These are phyloP conservation scores for Sisymbrium altissimum DNA, from an alignment of 345 rosid genomes.

Conservation along the genomic window DNA sequence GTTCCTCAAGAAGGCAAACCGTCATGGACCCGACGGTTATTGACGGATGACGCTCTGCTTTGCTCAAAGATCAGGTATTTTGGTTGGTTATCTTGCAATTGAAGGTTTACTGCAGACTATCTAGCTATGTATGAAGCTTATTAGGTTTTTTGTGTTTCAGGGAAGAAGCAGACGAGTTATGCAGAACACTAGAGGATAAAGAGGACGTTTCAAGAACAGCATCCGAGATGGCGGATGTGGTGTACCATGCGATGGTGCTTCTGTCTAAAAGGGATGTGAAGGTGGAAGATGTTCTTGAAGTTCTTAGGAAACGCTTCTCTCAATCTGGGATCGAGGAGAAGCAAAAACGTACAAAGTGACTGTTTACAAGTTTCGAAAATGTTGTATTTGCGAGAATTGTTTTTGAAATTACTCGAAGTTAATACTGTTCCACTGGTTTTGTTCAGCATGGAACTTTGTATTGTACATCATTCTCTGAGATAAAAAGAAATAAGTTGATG, in stretches of 20 bases:
- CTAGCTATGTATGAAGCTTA: not conserved
- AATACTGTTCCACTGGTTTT: not conserved
- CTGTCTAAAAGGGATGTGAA: conserved; percentile 49
- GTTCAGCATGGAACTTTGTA: not conserved
- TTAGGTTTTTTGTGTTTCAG: conserved; percentile 25
- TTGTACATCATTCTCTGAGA: not conserved
- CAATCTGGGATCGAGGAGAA: conserved; percentile 79
- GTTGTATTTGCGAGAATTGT: not conserved
- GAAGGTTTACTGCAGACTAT: not conserved
- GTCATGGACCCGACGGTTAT: conserved; percentile 68
- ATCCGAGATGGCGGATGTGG: conserved; percentile 80
- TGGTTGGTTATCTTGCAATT: not conserved
- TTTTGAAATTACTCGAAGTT: not conserved
- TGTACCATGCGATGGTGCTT: conserved; percentile 78
- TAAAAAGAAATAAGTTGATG: not conserved
- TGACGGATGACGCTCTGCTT: conserved; percentile 46
- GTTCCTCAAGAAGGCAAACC: conserved; percentile 57
- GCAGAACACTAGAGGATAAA: conserved; percentile 68
- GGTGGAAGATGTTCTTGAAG: conserved; percentile 57
- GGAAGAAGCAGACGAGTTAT: conserved; percentile 87
- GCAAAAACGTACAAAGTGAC: conserved; percentile 37
- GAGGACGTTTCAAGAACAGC: conserved; percentile 57
- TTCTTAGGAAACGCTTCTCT: conserved; percentile 58
- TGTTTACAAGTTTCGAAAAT: not conserved
- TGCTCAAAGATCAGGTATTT: conserved; percentile 76